phyloP scores from a whole-genome alignment of 2,329 filamentous ascomycete species.

The Cadophora sp. region DNA sequence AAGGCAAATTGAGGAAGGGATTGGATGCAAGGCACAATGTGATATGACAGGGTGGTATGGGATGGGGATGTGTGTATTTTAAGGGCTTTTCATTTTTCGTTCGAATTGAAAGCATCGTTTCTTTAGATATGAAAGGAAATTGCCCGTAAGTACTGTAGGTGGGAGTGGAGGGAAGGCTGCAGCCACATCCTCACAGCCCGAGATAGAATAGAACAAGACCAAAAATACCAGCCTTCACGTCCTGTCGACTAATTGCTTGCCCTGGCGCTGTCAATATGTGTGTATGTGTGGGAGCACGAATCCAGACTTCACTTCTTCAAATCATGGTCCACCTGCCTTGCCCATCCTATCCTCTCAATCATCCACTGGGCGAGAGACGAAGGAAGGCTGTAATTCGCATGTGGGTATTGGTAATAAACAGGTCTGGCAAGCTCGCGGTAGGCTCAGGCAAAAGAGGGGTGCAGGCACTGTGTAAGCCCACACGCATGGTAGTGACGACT shows the following conservation, averaged over 20 bases:
- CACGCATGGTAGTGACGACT: constrained; percentile 3
- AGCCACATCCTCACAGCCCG: neutral
- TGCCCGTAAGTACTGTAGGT: too few relatives aligned
- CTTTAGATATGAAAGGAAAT: too few relatives aligned
- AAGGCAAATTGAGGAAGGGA: neutral
- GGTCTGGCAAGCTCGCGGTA: too few relatives aligned
- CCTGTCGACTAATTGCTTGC: too few relatives aligned
- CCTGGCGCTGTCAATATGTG: too few relatives aligned
- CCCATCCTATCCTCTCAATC: neutral
- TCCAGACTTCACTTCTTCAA: neutral
- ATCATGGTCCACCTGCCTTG: neutral
- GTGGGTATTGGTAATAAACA: neutral
- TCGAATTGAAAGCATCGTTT: too few relatives aligned
- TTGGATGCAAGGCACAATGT: neutral
- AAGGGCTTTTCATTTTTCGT: too few relatives aligned
- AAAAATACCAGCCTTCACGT: neutral
- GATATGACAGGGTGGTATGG: too few relatives aligned
- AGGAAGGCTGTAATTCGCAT: neutral
- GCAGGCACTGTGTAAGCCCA: constrained; percentile 9
- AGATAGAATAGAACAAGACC: too few relatives aligned
- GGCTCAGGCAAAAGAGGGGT: constrained; percentile 8
- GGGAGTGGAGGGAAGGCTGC: neutral
- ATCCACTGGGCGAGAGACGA: neutral
- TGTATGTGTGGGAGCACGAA: neutral
- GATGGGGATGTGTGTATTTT: too few relatives aligned